phyloP scores from a whole-genome alignment of 257 asterid genomes.

The Coffea canephora region DNA sequence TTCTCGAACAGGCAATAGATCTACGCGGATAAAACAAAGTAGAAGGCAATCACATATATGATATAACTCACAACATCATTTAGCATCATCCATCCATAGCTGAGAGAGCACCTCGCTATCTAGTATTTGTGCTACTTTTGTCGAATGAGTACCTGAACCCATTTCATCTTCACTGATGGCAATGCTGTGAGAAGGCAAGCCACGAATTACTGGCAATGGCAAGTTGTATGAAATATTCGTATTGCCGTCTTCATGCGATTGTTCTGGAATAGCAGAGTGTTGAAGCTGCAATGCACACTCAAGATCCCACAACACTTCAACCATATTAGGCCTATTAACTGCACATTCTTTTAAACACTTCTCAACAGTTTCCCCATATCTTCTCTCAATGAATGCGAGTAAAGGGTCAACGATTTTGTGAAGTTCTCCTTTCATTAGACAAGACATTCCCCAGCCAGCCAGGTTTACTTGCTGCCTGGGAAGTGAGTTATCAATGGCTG shows the following conservation, averaged over 20 bases:
- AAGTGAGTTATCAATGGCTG: constrained; percentile 32
- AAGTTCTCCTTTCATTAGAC: constrained; percentile 40
- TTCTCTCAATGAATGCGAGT: constrained; percentile 50
- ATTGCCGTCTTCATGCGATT: constrained; percentile 34
- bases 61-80: constrained; percentile 22
- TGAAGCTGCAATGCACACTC: constrained; percentile 51
- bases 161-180: constrained; percentile 16
- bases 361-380: constrained; percentile 45
- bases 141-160: background rate
- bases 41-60: background rate
- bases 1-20: background rate
- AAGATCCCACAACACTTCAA: constrained; percentile 68
- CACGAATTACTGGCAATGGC: constrained; percentile 26
- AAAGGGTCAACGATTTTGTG: constrained; percentile 47
- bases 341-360: constrained; percentile 50
- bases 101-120: constrained; percentile 40
- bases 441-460: constrained; percentile 50
- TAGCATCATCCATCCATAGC: constrained; percentile 33
- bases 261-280: constrained; percentile 20
- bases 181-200: constrained; percentile 36
- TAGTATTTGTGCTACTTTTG: constrained; percentile 22
- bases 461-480: constrained; percentile 45
- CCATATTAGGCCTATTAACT: constrained; percentile 51
- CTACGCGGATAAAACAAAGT: background rate
- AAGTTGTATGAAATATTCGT: constrained; percentile 41